These are phyloP conservation scores for Pilatotrama ljubarskyi DNA, from an alignment of 768 basidiomycete species.

Conservation along the genomic window DNA sequence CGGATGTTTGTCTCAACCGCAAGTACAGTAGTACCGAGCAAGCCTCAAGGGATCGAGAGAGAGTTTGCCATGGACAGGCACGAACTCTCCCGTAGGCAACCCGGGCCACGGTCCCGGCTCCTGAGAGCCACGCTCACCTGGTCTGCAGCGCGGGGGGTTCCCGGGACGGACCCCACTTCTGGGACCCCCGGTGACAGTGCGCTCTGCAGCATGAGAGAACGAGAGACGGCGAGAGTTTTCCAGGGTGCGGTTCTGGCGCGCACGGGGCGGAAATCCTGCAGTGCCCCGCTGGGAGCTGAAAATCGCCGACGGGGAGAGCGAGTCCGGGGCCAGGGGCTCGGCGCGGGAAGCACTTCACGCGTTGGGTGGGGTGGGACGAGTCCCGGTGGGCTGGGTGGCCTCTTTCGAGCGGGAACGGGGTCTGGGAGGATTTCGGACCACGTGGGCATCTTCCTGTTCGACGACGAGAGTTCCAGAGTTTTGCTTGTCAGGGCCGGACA, in stretches of 20 bases:
- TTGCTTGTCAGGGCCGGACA: too few species aligned
- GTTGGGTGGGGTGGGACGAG: background rate
- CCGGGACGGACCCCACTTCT: conserved; percentile 1
- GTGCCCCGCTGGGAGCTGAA: background rate
- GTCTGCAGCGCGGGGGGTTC: background rate
- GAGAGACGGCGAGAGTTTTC: background rate
- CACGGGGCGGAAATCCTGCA: background rate
- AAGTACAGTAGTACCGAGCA: too few species aligned
- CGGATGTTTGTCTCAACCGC: too few species aligned
- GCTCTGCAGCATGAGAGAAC: background rate
- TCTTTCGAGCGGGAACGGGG: background rate
- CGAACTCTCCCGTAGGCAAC: background rate
- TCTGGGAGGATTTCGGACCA: too few species aligned
- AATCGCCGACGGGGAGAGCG: background rate
- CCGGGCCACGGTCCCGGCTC: background rate
- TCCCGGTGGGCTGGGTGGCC: background rate
- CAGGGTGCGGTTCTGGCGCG: background rate
- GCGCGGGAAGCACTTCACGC: background rate
- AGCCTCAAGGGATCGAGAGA: too few species aligned
- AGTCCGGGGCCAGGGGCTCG: conserved; percentile 5
- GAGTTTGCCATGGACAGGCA: too few species aligned
- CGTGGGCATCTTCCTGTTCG: too few species aligned
- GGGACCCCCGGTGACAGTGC: background rate
- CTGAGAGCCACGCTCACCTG: background rate
- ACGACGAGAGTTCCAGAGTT: too few species aligned